Evolutionary conservation across 495 filamentous ascomycete genomes (phyloP).

Genomic region (Glonium stellatum): DNA sequence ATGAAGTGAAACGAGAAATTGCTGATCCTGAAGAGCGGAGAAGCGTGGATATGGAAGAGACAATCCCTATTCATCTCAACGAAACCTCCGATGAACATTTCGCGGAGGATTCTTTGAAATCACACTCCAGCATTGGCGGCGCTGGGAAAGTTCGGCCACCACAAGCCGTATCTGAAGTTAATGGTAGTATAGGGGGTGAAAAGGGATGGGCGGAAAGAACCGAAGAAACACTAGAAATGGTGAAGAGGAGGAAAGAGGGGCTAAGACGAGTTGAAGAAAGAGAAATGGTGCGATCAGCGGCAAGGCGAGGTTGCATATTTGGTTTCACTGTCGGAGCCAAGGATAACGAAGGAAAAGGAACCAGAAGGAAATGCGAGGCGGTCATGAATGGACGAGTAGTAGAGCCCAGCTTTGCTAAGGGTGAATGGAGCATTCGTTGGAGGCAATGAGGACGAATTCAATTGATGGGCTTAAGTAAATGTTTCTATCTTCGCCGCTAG

Average conservation of each 20-base stretch:
- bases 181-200: conserved; percentile 41
- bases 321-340: conserved; percentile 31
- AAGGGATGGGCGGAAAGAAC: conserved; percentile 39
- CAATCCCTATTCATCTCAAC: not conserved
- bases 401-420: conserved; percentile 40
- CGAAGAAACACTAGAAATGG: conserved; percentile 36
- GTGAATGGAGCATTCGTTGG: conserved; percentile 44
- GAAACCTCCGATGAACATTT: not conserved
- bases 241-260: conserved; percentile 31
- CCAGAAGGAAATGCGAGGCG: conserved; percentile 32
- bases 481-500: no score
- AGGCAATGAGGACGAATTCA: conserved; percentile 18
- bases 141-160: conserved; percentile 32
- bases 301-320: conserved; percentile 43
- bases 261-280: conserved; percentile 33
- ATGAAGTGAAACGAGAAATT: conserved; percentile 22
- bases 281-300: conserved; percentile 41
- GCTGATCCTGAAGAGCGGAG: conserved; percentile 26
- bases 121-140: not conserved
- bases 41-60: conserved; percentile 28
- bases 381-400: conserved; percentile 41
- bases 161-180: conserved; percentile 38
- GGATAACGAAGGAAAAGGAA: conserved; percentile 9
- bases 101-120: not conserved
- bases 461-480: no score